Conservation (phyloP, 1,139 yeast species). For the Taphrina wiesneri region DNA sequence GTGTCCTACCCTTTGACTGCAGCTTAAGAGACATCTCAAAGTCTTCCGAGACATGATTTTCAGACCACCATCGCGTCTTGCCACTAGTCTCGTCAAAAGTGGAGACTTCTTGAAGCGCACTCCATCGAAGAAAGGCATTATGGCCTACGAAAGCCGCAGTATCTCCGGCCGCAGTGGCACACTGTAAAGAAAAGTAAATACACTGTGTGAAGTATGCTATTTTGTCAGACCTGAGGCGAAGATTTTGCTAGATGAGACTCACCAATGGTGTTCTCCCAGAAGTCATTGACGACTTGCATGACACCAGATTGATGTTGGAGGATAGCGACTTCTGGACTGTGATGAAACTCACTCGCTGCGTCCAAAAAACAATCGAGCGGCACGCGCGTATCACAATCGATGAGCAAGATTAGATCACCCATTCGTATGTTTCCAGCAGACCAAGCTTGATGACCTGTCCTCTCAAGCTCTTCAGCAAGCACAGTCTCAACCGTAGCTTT, state of each 20-base stretch:
- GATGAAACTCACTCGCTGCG: constrained; percentile 38
- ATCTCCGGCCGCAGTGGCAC: constrained; percentile 38
- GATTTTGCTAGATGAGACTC: constrained; percentile 22
- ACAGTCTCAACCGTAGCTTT: constrained; percentile 29
- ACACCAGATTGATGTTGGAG: constrained; percentile 38
- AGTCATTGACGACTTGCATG: constrained; percentile 37
- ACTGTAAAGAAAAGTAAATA: constrained; percentile 38
- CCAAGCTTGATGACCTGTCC: constrained; percentile 35
- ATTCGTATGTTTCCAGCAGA: constrained; percentile 38
- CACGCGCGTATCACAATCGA: constrained; percentile 39
- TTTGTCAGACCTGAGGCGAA: constrained; percentile 30
- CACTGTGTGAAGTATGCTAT: constrained; percentile 38
- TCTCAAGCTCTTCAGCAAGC: neutral
- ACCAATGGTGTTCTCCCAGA: constrained; percentile 38
- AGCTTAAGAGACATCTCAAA: constrained; percentile 39
- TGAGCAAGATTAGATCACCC: constrained; percentile 38
- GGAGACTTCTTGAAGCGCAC: constrained; percentile 36
- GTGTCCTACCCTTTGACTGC: constrained; percentile 30
- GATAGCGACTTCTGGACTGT: constrained; percentile 38
- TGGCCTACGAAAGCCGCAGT: constrained; percentile 39
- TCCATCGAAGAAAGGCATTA: constrained; percentile 38
- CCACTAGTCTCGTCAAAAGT: constrained; percentile 35
- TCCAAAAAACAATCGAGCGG: constrained; percentile 39
- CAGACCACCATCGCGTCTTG: constrained; percentile 38
- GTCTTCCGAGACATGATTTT: constrained; percentile 38